Evolutionary conservation across 352 stramenopile species (phyloP), one percentile per base, ranked within the genome.

Genomic region (Phytophthora pluvialis): DNA sequence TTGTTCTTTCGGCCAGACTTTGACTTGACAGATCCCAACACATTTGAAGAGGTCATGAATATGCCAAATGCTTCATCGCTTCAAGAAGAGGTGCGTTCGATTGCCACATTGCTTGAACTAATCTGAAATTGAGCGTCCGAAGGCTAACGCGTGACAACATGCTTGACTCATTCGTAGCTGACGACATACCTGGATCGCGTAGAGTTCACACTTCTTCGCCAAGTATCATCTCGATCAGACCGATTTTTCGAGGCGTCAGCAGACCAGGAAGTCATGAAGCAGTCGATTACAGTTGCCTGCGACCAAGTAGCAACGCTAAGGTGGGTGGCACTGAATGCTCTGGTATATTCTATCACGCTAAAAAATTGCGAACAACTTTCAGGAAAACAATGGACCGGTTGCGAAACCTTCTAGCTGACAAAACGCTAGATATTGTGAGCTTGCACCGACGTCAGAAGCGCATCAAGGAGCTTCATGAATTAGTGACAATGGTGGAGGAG

Each of bases 241-340:
- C 80, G 83, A 16, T 94, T 96, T 73, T 94, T 96, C 26, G 81
- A 96, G 50, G 86, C 84, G 10, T 94, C 86, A 5, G 78, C 85
- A 29, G 83, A 91, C 58, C 88, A 96, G 59, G 86, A 93, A 63
- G 86, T 92, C 0, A 96, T 93, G 79, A 92, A 93, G 60, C 83
- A 90, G 48, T 91, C 83, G 21, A 92, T 96, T 46, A 78, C 64
- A 28, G 72, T 78, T 56, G 88, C 88, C 0, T 96, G 86, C 16
- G 83, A 94, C 45, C 84, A 96, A 72, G 88, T 96, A 10, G 80
- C 85, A 29, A 85, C 81, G 5, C 60, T 96, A 25, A 78, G 86
- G 86, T 94, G 45, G 26, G 63, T 73, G 49, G 42, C n/a, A 31
- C 0, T 50, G 7, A 15, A 48, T 12, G 4, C 6, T 50, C 13